Conservation (phyloP, 2,329 filamentous ascomycete genomes). For the Fusarium buharicum region DNA sequence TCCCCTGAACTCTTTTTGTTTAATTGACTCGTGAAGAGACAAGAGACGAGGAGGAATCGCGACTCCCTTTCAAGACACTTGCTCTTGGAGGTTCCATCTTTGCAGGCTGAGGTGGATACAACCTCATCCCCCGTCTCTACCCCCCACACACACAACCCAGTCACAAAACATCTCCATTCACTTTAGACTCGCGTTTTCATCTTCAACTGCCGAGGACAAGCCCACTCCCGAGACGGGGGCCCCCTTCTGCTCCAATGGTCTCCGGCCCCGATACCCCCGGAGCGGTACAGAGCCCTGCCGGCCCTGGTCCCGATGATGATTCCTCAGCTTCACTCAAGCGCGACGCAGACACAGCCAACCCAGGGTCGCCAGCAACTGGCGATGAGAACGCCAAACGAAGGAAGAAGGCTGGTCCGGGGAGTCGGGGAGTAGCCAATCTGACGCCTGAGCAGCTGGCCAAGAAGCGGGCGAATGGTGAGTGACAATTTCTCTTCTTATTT, state of each 20-base stretch:
- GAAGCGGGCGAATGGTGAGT: conserved; percentile 67
- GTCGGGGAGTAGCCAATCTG: conserved; percentile 68
- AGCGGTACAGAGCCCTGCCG: conserved; percentile 34
- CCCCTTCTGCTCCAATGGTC: conserved; percentile 31
- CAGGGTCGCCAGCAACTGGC: conserved; percentile 33
- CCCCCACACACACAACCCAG: conserved; percentile 28
- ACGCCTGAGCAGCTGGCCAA: conserved; percentile 80
- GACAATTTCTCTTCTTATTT: neutral
- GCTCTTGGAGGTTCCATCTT: neutral
- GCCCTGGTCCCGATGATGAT: conserved; percentile 15
- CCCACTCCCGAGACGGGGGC: conserved; percentile 23
- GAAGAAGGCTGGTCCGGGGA: conserved; percentile 57
- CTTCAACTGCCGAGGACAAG: conserved; percentile 23
- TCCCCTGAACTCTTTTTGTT: conserved; percentile 5
- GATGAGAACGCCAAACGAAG: conserved; percentile 56
- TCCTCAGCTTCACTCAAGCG: conserved; percentile 33
- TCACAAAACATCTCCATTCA: conserved; percentile 6
- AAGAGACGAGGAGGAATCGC: neutral
- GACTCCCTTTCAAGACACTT: neutral
- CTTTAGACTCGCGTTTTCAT: conserved; percentile 16
- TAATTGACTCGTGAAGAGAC: conserved; percentile 16
- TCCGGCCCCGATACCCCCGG: conserved; percentile 39
- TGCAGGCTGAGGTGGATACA: conserved; percentile 23
- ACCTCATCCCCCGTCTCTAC: conserved; percentile 11
- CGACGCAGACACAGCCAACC: conserved; percentile 35